These are phyloP conservation scores for Neonectria ditissima DNA, from an alignment of 2,329 filamentous ascomycete species.

Conservation along the genomic window DNA sequence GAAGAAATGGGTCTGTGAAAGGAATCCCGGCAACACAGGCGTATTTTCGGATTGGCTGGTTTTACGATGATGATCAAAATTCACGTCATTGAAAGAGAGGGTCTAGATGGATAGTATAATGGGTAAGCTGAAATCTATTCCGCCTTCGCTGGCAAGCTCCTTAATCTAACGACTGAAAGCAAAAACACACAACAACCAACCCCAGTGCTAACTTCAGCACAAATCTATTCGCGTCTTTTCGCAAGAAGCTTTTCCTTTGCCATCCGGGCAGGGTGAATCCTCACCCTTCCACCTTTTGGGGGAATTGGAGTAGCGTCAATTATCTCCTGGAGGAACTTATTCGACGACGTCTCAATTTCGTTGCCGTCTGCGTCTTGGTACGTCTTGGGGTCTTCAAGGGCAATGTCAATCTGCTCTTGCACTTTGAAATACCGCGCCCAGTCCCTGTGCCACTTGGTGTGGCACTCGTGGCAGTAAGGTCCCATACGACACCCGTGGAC, in stretches of 20 bases:
- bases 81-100: background rate
- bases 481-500: constrained; percentile 34
- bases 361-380: constrained; percentile 22
- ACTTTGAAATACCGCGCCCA: constrained; percentile 34
- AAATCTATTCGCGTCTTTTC: background rate
- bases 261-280: constrained; percentile 35
- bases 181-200: background rate
- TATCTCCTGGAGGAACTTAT: constrained; percentile 11
- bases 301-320: constrained; percentile 22
- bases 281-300: constrained; percentile 31
- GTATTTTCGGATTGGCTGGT: background rate
- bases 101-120: background rate
- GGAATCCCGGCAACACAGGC: background rate
- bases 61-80: background rate
- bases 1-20: constrained; percentile 63
- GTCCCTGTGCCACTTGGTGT: constrained; percentile 35
- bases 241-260: constrained; percentile 29
- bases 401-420: constrained; percentile 24
- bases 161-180: constrained; percentile 5
- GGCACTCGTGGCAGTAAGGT: constrained; percentile 33
- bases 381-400: constrained; percentile 20
- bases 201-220: background rate
- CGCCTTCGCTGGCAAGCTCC: background rate
- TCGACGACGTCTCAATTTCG: constrained; percentile 21
- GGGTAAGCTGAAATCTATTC: constrained; percentile 13